Evolutionary conservation across 306 rosid species (phyloP).

Genomic region (Neltuma alba): DNA sequence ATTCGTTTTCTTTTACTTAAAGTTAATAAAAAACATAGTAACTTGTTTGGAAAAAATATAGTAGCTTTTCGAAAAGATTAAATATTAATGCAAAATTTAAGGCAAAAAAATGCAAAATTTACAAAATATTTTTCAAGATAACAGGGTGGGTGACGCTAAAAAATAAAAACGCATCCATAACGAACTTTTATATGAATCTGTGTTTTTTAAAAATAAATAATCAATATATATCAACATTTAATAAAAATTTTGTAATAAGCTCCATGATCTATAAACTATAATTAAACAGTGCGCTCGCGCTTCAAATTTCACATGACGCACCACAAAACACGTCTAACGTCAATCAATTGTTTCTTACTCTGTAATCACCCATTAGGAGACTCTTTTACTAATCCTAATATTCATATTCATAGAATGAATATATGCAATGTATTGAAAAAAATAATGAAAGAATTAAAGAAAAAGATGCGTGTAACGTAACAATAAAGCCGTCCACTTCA

Average conservation of each 20-base stretch:
- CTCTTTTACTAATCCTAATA: background rate
- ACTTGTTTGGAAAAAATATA: too few relatives aligned
- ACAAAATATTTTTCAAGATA: background rate
- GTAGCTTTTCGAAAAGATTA: background rate
- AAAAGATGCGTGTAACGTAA: background rate
- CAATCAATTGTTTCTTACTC: background rate
- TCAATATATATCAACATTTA: too few relatives aligned
- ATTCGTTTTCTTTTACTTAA: background rate
- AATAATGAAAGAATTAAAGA: too few relatives aligned
- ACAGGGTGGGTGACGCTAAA: background rate
- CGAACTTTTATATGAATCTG: too few relatives aligned
- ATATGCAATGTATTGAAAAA: background rate
- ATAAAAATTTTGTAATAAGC: background rate
- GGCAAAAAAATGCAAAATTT: background rate
- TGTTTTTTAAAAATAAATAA: too few relatives aligned
- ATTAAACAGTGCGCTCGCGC: background rate
- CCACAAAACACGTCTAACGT: background rate
- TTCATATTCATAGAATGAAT: background rate
- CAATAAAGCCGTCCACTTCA: too few relatives aligned
- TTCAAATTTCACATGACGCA: background rate
- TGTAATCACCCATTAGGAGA: background rate
- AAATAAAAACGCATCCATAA: too few relatives aligned
- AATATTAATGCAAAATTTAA: background rate
- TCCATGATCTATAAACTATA: background rate
- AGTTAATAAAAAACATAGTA: background rate